Percentiles rank a stretch among this genome's conserved stretches.
Evolutionary conservation across 2,329 filamentous ascomycete genomes (phyloP).

Genomic region (Phaeoacremonium minimum): DNA sequence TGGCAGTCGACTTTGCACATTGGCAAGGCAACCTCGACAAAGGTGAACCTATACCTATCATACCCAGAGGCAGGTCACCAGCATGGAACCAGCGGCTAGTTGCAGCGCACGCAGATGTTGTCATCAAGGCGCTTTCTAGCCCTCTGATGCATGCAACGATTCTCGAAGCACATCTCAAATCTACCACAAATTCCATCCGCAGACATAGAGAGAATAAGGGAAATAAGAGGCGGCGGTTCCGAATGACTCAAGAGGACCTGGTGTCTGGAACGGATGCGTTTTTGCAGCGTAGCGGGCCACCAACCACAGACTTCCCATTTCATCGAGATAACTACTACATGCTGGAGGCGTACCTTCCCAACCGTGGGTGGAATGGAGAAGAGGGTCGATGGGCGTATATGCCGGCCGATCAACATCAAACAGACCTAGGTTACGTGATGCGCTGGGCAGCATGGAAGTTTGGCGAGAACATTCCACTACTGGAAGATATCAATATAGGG

Average conservation of each 20-base stretch:
- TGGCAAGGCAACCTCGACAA: slow-evolving; percentile 49
- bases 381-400: slow-evolving; percentile 44
- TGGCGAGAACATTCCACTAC: no score
- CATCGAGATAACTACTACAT: slow-evolving; percentile 56
- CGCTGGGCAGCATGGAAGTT: no score
- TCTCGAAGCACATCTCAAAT: slow-evolving; percentile 21
- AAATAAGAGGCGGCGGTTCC: slow-evolving; percentile 33
- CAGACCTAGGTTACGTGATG: slow-evolving; percentile 26
- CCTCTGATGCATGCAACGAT: slow-evolving; percentile 45
- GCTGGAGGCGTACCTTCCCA: slow-evolving; percentile 53
- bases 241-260: slow-evolving; percentile 32
- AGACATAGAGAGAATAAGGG: slow-evolving; percentile 42
- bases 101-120: slow-evolving; percentile 33
- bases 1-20: slow-evolving; percentile 51
- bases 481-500: no score
- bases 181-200: slow-evolving; percentile 22
- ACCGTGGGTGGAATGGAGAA: slow-evolving; percentile 46
- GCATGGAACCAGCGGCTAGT: slow-evolving; percentile 46
- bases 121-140: slow-evolving; percentile 38
- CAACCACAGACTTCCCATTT: slow-evolving; percentile 47
- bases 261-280: slow-evolving; percentile 43
- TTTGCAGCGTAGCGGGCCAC: slow-evolving; percentile 43
- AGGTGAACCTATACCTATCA: slow-evolving; percentile 46
- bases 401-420: slow-evolving; percentile 30
- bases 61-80: slow-evolving; percentile 39